Evolutionary conservation across 257 asterid genomes (phyloP).

Genomic region (Nicotiana obtusifolia): DNA sequence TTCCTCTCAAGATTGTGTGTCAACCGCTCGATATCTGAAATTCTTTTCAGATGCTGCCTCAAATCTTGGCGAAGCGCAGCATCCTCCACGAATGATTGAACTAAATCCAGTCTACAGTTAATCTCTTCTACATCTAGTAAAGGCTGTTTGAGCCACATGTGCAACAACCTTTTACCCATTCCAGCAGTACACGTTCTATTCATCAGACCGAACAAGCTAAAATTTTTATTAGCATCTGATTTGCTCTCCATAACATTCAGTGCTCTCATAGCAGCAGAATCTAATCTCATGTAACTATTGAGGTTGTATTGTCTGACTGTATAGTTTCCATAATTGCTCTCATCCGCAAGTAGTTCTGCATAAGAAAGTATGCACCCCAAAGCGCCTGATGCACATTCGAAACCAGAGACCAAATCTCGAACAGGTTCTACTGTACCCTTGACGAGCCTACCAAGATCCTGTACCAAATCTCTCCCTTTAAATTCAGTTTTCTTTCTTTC

Average conservation of each 20-base stretch:
- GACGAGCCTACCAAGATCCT: conserved; percentile 85
- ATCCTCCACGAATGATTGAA: conserved; percentile 93
- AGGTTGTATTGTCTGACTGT: conserved; percentile 61
- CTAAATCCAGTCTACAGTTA: conserved; percentile 74
- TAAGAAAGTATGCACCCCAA: conserved; percentile 69
- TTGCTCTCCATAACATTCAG: conserved; percentile 96
- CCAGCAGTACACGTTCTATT: conserved; percentile 96
- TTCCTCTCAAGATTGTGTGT: conserved; percentile 68
- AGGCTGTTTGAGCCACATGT: conserved; percentile 95
- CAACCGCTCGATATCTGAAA: conserved; percentile 87
- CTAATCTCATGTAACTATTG: conserved; percentile 87
- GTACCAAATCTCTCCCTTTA: conserved; percentile 78
- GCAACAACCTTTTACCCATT: conserved; percentile 91
- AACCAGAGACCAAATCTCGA: conserved; percentile 72
- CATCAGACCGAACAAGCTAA: conserved; percentile 92
- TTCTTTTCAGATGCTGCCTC: conserved; percentile 88
- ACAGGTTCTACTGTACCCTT: conserved; percentile 83
- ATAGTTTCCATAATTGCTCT: conserved; percentile 80
- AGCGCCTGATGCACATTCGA: conserved; percentile 78
- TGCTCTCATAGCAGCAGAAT: conserved; percentile 99
- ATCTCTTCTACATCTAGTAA: conserved; percentile 71
- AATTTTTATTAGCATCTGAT: conserved; percentile 89
- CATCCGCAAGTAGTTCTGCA: conserved; percentile 83
- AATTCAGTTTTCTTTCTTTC: conserved; percentile 84
- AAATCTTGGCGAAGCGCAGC: conserved; percentile 73